These are phyloP conservation scores for Acorus calamus DNA, from an alignment of 106 monocot genomes.

Conservation along the genomic window DNA sequence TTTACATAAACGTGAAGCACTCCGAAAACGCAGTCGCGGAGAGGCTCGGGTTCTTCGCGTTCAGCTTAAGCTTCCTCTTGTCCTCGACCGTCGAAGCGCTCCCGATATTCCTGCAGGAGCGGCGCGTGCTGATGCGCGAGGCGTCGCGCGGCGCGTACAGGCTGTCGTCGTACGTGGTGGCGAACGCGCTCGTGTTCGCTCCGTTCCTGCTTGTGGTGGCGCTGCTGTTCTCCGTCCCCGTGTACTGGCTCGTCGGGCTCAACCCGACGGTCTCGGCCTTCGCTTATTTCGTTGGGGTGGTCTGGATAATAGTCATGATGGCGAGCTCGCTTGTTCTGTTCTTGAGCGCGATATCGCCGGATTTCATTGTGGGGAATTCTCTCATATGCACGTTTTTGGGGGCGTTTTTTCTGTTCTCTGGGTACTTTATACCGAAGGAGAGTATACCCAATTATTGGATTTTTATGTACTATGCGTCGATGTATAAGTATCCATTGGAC, in stretches of 20 bases:
- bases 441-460: constrained; percentile 84
- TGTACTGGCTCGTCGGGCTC: constrained; percentile 84
- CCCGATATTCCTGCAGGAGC: constrained; percentile 75
- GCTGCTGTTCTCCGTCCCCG: constrained; percentile 53
- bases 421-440: constrained; percentile 83
- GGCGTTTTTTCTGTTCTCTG: constrained; percentile 92
- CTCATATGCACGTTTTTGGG: constrained; percentile 64
- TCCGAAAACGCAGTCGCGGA: constrained; percentile 42
- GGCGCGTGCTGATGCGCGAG: constrained; percentile 81
- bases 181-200: constrained; percentile 56
- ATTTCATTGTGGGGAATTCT: constrained; percentile 87
- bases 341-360: constrained; percentile 62
- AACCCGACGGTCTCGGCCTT: constrained; percentile 41
- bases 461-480: constrained; percentile 86
- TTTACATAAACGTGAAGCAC: constrained; percentile 37
- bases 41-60: constrained; percentile 83
- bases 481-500: constrained; percentile 82
- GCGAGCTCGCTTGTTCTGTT: constrained; percentile 81
- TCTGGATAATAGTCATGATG: constrained; percentile 84
- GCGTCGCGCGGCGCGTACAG: constrained; percentile 66
- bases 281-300: constrained; percentile 56
- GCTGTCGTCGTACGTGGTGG: constrained; percentile 69
- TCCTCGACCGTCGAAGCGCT: constrained; percentile 93
- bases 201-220: constrained; percentile 80
- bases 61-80: constrained; percentile 88